These are phyloP conservation scores for Ogataea siamensis DNA, from an alignment of 805 yeast genomes.

Conservation along the genomic window DNA sequence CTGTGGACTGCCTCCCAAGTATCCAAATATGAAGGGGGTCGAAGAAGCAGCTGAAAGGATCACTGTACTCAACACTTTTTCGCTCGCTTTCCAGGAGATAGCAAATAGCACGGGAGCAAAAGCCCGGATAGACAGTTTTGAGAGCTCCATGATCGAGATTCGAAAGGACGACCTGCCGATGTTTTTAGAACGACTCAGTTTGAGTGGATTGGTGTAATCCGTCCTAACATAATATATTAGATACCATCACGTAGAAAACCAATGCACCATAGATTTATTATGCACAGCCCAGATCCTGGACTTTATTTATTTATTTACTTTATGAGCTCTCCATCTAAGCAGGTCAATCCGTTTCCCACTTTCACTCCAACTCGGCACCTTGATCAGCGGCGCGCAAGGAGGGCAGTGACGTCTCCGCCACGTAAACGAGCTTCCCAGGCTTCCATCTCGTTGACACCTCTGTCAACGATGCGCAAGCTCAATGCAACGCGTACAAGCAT, in stretches of 20 bases:
- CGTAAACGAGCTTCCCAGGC: slow-evolving; percentile 6
- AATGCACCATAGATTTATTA: neutral
- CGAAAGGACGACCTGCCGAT: slow-evolving; percentile 84
- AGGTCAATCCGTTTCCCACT: slow-evolving; percentile 3
- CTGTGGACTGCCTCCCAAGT: slow-evolving; percentile 84
- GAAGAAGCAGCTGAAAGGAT: slow-evolving; percentile 37
- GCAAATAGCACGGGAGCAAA: slow-evolving; percentile 83
- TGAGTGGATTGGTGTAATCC: slow-evolving; percentile 56
- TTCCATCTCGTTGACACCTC: slow-evolving; percentile 17
- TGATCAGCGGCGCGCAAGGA: slow-evolving; percentile 7
- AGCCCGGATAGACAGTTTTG: slow-evolving; percentile 90
- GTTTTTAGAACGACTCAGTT: slow-evolving; percentile 78
- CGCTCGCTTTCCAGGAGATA: slow-evolving; percentile 86
- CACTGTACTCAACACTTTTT: slow-evolving; percentile 72
- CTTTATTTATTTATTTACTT: slow-evolving; percentile 5
- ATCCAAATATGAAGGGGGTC: slow-evolving; percentile 45
- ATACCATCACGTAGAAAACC: neutral
- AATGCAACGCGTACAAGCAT: slow-evolving; percentile 5
- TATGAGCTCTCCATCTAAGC: slow-evolving; percentile 12
- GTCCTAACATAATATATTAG: neutral
- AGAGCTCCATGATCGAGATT: slow-evolving; percentile 88
- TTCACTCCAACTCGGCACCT: slow-evolving; percentile 10
- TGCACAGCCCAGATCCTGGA: slow-evolving; percentile 10
- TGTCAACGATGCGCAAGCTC: slow-evolving; percentile 16
- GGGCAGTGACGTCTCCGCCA: slow-evolving; percentile 11